Evolutionary conservation across 352 stramenopile species (phyloP).

Genomic region (Pythium volutum): DNA sequence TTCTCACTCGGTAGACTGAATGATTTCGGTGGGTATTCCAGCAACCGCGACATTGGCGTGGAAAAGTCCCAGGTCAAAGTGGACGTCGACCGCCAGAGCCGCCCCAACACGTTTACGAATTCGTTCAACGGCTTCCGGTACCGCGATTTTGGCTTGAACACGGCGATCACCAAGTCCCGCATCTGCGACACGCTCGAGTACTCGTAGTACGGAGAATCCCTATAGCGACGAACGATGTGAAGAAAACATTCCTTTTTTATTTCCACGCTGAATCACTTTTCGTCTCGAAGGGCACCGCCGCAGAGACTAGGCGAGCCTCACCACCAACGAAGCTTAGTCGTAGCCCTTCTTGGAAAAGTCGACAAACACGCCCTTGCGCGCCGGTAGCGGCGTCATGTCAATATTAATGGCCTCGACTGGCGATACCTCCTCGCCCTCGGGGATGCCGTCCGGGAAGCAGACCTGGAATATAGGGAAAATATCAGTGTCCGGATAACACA

Average conservation of each 20-base stretch:
- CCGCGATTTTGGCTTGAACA: conserved; percentile 81
- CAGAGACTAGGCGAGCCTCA: neutral
- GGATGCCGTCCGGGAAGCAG: conserved; percentile 87
- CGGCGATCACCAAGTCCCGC: conserved; percentile 70
- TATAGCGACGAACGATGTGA: neutral
- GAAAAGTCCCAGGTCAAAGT: conserved; percentile 77
- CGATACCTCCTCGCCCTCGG: conserved; percentile 83
- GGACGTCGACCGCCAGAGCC: conserved; percentile 54
- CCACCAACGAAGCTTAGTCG: conserved; percentile 42
- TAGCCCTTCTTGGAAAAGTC: conserved; percentile 88
- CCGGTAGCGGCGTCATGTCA: conserved; percentile 79
- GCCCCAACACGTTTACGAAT: conserved; percentile 73
- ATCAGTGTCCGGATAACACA: neutral
- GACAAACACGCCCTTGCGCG: conserved; percentile 68
- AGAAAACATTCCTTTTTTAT: conserved; percentile 13
- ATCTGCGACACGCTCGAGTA: conserved; percentile 78
- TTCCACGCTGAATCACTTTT: conserved; percentile 11
- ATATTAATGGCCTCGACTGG: conserved; percentile 86
- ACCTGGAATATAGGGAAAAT: conserved; percentile 29
- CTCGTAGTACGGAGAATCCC: conserved; percentile 24
- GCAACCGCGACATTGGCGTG: conserved; percentile 60
- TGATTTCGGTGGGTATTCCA: conserved; percentile 5
- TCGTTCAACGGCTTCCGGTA: conserved; percentile 88
- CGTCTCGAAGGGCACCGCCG: neutral
- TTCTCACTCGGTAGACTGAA: neutral